Evolutionary conservation across 202 grass and related monocot species (phyloP).

Genomic region (Elaeis oleifera): DNA sequence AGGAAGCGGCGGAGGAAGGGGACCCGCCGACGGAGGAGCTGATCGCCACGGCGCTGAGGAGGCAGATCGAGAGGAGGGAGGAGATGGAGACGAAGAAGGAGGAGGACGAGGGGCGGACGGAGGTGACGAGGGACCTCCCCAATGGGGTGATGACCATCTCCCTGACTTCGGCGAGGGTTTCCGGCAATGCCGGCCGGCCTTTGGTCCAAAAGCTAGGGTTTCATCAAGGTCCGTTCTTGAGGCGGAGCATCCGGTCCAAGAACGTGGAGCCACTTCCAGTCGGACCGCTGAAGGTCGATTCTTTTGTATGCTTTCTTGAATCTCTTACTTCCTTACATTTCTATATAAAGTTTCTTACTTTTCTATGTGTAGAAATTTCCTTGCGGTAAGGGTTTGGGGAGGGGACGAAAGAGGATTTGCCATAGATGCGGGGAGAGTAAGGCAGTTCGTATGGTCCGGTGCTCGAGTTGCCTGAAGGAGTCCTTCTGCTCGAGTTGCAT

Average conservation of each 20-base stretch:
- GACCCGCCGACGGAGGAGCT: conserved; percentile 28
- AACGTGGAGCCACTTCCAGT: conserved; percentile 76
- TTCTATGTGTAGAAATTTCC: conserved; percentile 42
- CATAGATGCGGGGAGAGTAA: conserved; percentile 65
- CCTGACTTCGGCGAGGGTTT: conserved; percentile 18
- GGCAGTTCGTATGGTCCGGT: conserved; percentile 41
- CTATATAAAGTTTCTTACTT: conserved; percentile 10
- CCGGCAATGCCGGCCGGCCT: conserved; percentile 2
- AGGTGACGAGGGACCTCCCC: conserved; percentile 62
- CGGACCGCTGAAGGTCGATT: conserved; percentile 62
- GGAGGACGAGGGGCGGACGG: conserved; percentile 22
- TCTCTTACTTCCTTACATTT: conserved; percentile 3
- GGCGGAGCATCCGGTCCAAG: conserved; percentile 79
- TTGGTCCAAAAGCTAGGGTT: conserved; percentile 64
- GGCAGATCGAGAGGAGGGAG: conserved; percentile 35
- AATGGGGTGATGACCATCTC: conserved; percentile 98
- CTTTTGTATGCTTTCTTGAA: conserved; percentile 10
- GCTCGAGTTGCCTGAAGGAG: conserved; percentile 49
- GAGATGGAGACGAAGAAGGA: conserved; percentile 31
- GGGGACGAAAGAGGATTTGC: conserved; percentile 39
- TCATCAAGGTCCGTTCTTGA: conserved; percentile 32
- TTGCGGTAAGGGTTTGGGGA: conserved; percentile 51
- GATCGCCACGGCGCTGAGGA: conserved; percentile 47
- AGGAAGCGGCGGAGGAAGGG: conserved; percentile 40
- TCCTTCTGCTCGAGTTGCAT: conserved; percentile 81